These are phyloP conservation scores for Evansstolkia leycettana DNA, from an alignment of 495 filamentous ascomycete species.

Conservation along the genomic window DNA sequence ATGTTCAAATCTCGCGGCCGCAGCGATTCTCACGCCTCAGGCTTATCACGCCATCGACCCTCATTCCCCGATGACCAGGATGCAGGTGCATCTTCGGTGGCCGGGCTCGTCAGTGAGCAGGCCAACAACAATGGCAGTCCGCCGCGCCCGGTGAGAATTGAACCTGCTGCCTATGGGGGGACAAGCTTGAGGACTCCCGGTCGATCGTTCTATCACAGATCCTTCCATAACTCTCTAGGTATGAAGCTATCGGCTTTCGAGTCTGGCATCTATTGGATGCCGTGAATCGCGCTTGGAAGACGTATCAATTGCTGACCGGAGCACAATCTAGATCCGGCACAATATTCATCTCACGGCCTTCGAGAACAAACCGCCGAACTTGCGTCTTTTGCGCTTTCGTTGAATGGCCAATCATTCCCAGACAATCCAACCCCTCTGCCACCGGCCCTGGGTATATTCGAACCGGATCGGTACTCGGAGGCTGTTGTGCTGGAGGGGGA, in stretches of 20 bases:
- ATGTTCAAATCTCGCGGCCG: constrained; percentile 25
- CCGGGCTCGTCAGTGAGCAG: constrained; percentile 20
- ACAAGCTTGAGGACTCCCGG: constrained; percentile 52
- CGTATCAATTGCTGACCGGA: constrained; percentile 22
- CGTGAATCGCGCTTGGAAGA: too few relatives aligned
- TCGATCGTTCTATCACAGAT: constrained; percentile 69
- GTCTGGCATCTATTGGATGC: background rate
- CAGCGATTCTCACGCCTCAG: constrained; percentile 22
- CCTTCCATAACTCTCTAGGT: constrained; percentile 54
- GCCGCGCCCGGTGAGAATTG: constrained; percentile 17
- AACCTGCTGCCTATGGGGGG: constrained; percentile 25
- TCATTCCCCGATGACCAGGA: constrained; percentile 13
- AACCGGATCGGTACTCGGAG: constrained; percentile 5
- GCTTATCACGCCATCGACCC: constrained; percentile 12
- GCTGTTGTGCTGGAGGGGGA: background rate
- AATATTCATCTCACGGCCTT: constrained; percentile 62
- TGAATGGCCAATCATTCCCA: constrained; percentile 19
- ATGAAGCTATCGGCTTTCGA: constrained; percentile 8
- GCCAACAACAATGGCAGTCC: constrained; percentile 19
- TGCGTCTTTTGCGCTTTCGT: constrained; percentile 69
- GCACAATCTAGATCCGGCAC: constrained; percentile 47
- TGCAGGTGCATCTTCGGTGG: constrained; percentile 4
- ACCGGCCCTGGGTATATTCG: constrained; percentile 24
- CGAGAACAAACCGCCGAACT: constrained; percentile 87
- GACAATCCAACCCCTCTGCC: constrained; percentile 22